Base-by-base conservation (phyloP, 345 rosid genomes). In the Microthlaspi erraticum region DNA sequence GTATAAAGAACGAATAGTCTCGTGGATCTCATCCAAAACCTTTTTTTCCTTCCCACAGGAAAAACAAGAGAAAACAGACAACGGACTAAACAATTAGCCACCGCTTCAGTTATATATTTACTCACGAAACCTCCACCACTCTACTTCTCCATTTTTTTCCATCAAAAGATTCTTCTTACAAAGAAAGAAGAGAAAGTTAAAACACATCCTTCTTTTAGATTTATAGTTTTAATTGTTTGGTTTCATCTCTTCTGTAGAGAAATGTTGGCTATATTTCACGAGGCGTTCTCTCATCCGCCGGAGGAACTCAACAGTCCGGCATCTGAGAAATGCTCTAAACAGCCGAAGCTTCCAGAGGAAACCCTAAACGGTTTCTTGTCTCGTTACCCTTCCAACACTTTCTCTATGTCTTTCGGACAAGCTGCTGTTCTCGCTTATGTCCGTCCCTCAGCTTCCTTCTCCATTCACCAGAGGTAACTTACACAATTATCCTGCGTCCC, bases 221-320 rank as follows among this genome's bases (percentile, higher is more conserved):
- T 9, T 2, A 6, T 10, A 7, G 5, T 18, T 44, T 14, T 32
- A 2, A 16, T 39, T 53, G 19, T 18, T 64, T 29, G 23, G 41
- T 11, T 51, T 1, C 36, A 38, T 68, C 39, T 38, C 20, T 52
- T 48, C 5, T 14, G 7, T 41, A 16, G 43, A 55, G 18, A 6
- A 45, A 80, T 73, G 64, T 81, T 93, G 95, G 97, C 97, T 19
- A 84, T 93, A 60, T 93, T 93, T 51, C 93, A 86, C 69, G 80
- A 87, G 74, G 86, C 87, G 5, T 81, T 83, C 50, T 89, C 87
- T 34, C 78, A 93, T 56, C 96, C 98, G n/a, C 98, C 97, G 10
- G 85, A 83, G 80, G 98, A 93, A 88, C 91, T 93, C n/a, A 69
- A 91, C 55, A 90, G 98, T 77, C 98, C 98, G 23, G 88, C 88